These are phyloP conservation scores for Pholiota adiposa DNA, from an alignment of 1,284 basidiomycete genomes.

Conservation along the genomic window DNA sequence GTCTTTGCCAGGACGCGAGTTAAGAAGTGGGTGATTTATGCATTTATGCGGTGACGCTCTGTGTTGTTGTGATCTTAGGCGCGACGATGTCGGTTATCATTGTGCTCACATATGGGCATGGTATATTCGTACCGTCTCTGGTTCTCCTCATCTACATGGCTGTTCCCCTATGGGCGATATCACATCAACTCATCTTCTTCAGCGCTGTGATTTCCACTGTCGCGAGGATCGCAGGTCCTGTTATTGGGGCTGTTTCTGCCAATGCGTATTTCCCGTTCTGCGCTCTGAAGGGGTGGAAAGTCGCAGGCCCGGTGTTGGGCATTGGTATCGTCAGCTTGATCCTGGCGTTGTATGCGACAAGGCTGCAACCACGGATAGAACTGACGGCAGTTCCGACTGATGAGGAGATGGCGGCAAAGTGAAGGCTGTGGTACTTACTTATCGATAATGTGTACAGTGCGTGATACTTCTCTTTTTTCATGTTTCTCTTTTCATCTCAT, in stretches of 20 bases:
- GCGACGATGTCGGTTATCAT: not conserved
- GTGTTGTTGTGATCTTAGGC: not conserved
- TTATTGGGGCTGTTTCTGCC: not conserved
- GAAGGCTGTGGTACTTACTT: too few relatives aligned
- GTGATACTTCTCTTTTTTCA: too few relatives aligned
- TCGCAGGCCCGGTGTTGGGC: conserved; percentile 1
- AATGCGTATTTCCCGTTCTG: conserved; percentile 7
- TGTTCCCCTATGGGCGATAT: conserved; percentile 4
- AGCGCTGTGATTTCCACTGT: not conserved
- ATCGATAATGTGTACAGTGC: too few relatives aligned
- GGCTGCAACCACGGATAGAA: not conserved
- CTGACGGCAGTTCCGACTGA: not conserved
- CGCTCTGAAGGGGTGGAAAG: conserved; percentile 3
- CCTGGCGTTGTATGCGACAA: not conserved
- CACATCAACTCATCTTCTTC: not conserved
- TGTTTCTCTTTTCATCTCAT: too few relatives aligned
- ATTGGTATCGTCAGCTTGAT: not conserved
- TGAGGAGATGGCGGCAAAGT: not conserved
- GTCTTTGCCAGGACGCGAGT: not conserved
- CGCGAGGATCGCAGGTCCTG: not conserved
- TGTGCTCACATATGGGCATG: conserved; percentile 2
- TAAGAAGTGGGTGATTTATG: conserved; percentile 5
- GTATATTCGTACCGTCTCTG: not conserved
- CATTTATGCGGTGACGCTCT: not conserved
- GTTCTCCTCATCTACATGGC: conserved; percentile 9